These are phyloP conservation scores for Chaetomium strumarium DNA, from an alignment of 2,329 filamentous ascomycete genomes.

Conservation along the genomic window DNA sequence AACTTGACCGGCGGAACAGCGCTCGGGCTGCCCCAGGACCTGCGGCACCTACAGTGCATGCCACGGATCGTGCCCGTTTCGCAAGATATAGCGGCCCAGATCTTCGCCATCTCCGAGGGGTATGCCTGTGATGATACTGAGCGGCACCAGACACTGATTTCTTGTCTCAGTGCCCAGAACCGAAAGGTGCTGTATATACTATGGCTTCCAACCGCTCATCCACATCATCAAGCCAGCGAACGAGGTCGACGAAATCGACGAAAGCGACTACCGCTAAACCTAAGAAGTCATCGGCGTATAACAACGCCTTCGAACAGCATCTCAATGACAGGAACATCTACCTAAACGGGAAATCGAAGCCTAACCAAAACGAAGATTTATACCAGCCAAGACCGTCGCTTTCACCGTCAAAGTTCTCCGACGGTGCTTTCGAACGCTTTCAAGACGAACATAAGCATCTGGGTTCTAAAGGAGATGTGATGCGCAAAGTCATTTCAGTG, in stretches of 20 bases:
- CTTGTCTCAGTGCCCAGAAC: slow-evolving; percentile 21
- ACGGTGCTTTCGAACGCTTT: slow-evolving; percentile 21
- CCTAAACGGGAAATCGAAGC: too few species aligned
- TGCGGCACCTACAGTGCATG: slow-evolving; percentile 13
- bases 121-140: slow-evolving; percentile 21
- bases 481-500: slow-evolving; percentile 8
- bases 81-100: slow-evolving; percentile 32
- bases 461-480: not conserved
- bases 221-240: not conserved
- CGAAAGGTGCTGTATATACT: slow-evolving; percentile 8
- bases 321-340: slow-evolving; percentile 25
- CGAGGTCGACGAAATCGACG: too few species aligned
- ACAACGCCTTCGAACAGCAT: slow-evolving; percentile 26
- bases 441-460: slow-evolving; percentile 14
- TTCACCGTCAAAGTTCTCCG: slow-evolving; percentile 15
- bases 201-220: slow-evolving; percentile 25
- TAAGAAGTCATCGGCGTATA: slow-evolving; percentile 23
- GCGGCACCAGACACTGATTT: slow-evolving; percentile 5
- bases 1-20: slow-evolving; percentile 21
- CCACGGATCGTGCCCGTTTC: slow-evolving; percentile 23
- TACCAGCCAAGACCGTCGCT: slow-evolving; percentile 18
- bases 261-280: not conserved
- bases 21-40: slow-evolving; percentile 5
- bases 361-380: too few species aligned
- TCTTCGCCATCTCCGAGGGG: slow-evolving; percentile 31